Percentiles rank a stretch among this genome's conserved stretches.
These are phyloP conservation scores for Keithomyces neogunnii DNA, from an alignment of 2,329 filamentous ascomycete genomes.

Conservation along the genomic window DNA sequence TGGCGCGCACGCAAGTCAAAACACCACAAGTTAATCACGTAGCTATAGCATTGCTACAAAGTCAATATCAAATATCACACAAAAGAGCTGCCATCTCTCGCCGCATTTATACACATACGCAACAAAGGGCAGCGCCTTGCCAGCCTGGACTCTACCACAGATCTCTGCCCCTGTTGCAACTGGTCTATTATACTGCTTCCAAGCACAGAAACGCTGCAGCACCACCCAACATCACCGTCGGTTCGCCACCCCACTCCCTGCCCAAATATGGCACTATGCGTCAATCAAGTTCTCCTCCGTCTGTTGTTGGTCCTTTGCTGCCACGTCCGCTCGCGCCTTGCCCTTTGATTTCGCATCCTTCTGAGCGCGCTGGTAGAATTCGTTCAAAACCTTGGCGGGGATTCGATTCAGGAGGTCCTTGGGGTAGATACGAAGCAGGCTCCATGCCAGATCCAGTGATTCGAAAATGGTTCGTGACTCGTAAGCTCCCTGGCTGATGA, in stretches of 20 bases:
- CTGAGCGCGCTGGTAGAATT: slow-evolving; percentile 67
- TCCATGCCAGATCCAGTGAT: slow-evolving; percentile 93
- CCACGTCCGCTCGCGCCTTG: slow-evolving; percentile 40
- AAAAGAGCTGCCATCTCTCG: not conserved
- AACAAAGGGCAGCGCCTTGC: not conserved
- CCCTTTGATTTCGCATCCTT: slow-evolving; percentile 56
- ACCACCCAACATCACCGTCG: too few species aligned
- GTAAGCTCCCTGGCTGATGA: slow-evolving; percentile 87
- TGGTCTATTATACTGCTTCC: slow-evolving; percentile 2
- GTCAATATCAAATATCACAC: not conserved
- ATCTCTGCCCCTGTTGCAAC: not conserved
- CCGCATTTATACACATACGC: slow-evolving; percentile 4
- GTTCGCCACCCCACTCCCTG: not conserved
- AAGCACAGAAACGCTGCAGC: not conserved
- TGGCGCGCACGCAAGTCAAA: too few species aligned
- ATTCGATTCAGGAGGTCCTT: slow-evolving; percentile 97
- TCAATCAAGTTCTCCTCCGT: slow-evolving; percentile 54
- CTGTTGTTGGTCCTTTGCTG: slow-evolving; percentile 30
- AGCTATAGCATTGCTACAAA: not conserved
- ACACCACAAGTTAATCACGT: too few species aligned
- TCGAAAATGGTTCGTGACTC: slow-evolving; percentile 88
- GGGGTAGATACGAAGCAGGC: slow-evolving; percentile 90
- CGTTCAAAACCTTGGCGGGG: slow-evolving; percentile 71
- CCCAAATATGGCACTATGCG: slow-evolving; percentile 25
- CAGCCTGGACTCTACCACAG: not conserved